Evolutionary conservation across 805 yeast genomes (phyloP), one percentile per base, ranked within the genome.

Genomic region (Jamesozyma gamospora): DNA sequence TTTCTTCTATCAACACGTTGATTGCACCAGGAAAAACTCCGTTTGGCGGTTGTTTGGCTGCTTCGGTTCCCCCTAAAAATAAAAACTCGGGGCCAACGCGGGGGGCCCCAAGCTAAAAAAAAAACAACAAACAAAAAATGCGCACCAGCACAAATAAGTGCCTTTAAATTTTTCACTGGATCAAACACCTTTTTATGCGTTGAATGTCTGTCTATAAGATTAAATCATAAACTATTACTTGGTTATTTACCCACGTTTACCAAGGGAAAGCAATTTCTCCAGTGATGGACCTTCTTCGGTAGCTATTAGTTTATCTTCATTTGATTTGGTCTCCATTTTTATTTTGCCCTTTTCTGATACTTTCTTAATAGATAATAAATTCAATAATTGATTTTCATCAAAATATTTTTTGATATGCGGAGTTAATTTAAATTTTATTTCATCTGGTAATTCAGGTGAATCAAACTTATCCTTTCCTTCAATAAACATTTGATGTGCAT

Each of bases 381-480:
- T 44, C 4, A 47, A 44, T 3, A 55, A 44, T 3, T 27, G 15
- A 3, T 30, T 18, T 9, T 39, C 19, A 2, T 48, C 31, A 10
- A 41, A 28, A 24, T 18, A 5, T 9, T 15, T 17, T 2, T 6
- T 33, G 13, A 24, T 18, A 14, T 43, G 35, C 4, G 58, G 52
- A 21, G 43, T 33, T 9, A 51, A 46, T 36, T 48, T 54, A 3
- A 40, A 43, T 25, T 42, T 34, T 8, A 52, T 35, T 14, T 45
- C 43, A 13, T 49, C 48, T 1, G 62, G 57, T 9, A 59, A 39
- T 14, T 54, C 56, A 14, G 65, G 56, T 35, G 63, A 44, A 8
- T 49, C 44, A 26, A 53, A 49, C 4, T 39, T 43, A 6, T 43
- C 45, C n/a, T 45, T 41, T 2, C 48, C 49, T n/a, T 43, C 34